These are phyloP conservation scores for Claviceps spartinae DNA, from an alignment of 2,329 filamentous ascomycete genomes.

Conservation along the genomic window DNA sequence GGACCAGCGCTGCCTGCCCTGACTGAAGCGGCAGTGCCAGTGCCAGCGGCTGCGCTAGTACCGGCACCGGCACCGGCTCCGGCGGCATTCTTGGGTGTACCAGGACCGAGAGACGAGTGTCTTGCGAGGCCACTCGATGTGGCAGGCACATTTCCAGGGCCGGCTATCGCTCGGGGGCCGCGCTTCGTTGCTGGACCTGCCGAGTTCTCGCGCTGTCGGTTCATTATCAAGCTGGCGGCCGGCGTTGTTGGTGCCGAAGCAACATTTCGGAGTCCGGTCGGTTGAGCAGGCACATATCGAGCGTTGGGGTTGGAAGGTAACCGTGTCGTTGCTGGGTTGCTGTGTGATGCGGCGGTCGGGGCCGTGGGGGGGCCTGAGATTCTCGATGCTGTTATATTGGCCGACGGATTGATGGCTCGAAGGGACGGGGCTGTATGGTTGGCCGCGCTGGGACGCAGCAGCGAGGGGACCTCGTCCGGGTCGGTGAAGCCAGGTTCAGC, in stretches of 20 bases:
- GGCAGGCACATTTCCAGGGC: slow-evolving; percentile 32
- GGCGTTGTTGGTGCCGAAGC: slow-evolving; percentile 47
- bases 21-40: slow-evolving; percentile 16
- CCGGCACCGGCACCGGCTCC: slow-evolving; percentile 8
- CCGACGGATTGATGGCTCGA: slow-evolving; percentile 29
- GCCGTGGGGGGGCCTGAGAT: slow-evolving; percentile 13
- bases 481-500: slow-evolving; percentile 48
- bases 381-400: slow-evolving; percentile 15
- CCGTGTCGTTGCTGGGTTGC: slow-evolving; percentile 29
- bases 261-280: slow-evolving; percentile 23
- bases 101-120: slow-evolving; percentile 49
- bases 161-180: slow-evolving; percentile 33
- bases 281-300: slow-evolving; percentile 35
- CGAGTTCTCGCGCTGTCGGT: slow-evolving; percentile 44
- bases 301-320: slow-evolving; percentile 30
- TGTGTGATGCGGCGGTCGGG: slow-evolving; percentile 17
- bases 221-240: slow-evolving; percentile 45
- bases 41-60: neutral
- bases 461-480: slow-evolving; percentile 48
- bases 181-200: slow-evolving; percentile 45
- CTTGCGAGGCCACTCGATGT: slow-evolving; percentile 46
- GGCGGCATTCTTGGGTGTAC: slow-evolving; percentile 38
- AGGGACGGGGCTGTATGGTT: slow-evolving; percentile 31
- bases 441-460: slow-evolving; percentile 43
- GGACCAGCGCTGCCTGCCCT: slow-evolving; percentile 49